These are phyloP conservation scores for Fonsecaea nubica DNA, from an alignment of 2,329 filamentous ascomycete species.

Conservation along the genomic window DNA sequence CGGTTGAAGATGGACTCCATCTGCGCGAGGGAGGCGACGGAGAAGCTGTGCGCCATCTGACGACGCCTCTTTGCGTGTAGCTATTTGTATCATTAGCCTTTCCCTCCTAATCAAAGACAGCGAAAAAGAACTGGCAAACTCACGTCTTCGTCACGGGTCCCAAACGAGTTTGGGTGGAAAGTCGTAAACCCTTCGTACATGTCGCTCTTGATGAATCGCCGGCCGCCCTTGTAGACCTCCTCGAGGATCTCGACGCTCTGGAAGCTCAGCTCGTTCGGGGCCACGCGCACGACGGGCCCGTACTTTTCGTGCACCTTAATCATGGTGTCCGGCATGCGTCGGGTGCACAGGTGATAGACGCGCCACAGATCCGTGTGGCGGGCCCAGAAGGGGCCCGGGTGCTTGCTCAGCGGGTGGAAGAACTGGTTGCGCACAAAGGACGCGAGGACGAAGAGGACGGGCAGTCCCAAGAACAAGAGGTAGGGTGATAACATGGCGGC, in stretches of 20 bases:
- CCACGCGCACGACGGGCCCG: slow-evolving; percentile 30
- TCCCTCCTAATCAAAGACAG: too few species aligned
- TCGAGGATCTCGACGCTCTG: slow-evolving; percentile 64
- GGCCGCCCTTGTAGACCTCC: slow-evolving; percentile 52
- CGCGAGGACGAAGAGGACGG: neutral
- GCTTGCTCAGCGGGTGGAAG: slow-evolving; percentile 48
- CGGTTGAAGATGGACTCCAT: slow-evolving; percentile 31
- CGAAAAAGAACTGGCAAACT: neutral
- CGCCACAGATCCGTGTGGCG: slow-evolving; percentile 48
- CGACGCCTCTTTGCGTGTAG: slow-evolving; percentile 27
- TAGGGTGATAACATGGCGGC: slow-evolving; percentile 10
- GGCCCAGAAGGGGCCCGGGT: slow-evolving; percentile 50
- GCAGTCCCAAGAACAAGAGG: neutral
- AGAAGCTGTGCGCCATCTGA: slow-evolving; percentile 33
- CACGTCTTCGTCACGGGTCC: slow-evolving; percentile 27
- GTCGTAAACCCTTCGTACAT: slow-evolving; percentile 31
- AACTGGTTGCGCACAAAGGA: slow-evolving; percentile 29
- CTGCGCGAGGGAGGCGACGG: slow-evolving; percentile 23
- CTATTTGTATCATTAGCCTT: slow-evolving; percentile 15
- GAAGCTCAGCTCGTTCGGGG: slow-evolving; percentile 52
- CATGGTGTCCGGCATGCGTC: slow-evolving; percentile 45
- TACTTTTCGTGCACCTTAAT: slow-evolving; percentile 31
- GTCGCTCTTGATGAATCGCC: slow-evolving; percentile 21
- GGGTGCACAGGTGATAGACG: slow-evolving; percentile 47
- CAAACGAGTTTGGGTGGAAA: slow-evolving; percentile 29